Evolutionary conservation across 805 yeast genomes (phyloP).

Genomic region (Kuraishia piskuri): DNA sequence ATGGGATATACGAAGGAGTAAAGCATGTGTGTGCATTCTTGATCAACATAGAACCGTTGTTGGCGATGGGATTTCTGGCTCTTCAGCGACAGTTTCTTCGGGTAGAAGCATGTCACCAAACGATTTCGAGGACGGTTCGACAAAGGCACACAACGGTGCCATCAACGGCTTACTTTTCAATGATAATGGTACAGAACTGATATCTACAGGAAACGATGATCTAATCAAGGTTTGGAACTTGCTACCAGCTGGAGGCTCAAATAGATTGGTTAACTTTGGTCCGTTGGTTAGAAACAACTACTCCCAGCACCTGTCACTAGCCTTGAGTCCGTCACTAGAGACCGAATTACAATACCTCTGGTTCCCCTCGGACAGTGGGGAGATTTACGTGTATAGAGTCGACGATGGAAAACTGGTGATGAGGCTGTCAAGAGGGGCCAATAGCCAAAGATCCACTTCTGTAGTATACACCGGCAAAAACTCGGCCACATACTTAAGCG

Average conservation of each 20-base stretch:
- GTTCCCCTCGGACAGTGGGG: conserved; percentile 73
- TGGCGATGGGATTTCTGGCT: conserved; percentile 3
- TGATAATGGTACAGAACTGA: conserved; percentile 50
- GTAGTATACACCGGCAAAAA: conserved; percentile 39
- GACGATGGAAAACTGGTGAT: conserved; percentile 56
- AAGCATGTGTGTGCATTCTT: conserved; percentile 52
- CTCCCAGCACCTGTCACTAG: conserved; percentile 46
- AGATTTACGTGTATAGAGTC: conserved; percentile 48
- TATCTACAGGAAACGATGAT: conserved; percentile 75
- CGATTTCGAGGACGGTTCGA: conserved; percentile 15
- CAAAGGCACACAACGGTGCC: conserved; percentile 67
- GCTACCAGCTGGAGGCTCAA: conserved; percentile 35
- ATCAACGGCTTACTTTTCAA: conserved; percentile 79
- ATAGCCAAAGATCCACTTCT: conserved; percentile 40
- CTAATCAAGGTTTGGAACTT: conserved; percentile 75
- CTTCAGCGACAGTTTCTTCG: conserved; percentile 9
- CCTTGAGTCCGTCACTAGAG: conserved; percentile 42
- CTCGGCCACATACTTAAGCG: conserved; percentile 42
- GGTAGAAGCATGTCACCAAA: not conserved
- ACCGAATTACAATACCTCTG: conserved; percentile 49
- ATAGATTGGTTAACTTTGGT: conserved; percentile 67
- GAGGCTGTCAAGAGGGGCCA: conserved; percentile 38
- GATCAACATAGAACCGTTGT: conserved; percentile 27
- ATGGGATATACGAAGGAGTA: conserved; percentile 78
- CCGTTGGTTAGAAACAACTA: conserved; percentile 64